A percentile compares a stretch with the other conserved stretches of the same genome.
Conservation (phyloP, 2,329 filamentous ascomycete genomes). For the Phialophora macrospora region DNA sequence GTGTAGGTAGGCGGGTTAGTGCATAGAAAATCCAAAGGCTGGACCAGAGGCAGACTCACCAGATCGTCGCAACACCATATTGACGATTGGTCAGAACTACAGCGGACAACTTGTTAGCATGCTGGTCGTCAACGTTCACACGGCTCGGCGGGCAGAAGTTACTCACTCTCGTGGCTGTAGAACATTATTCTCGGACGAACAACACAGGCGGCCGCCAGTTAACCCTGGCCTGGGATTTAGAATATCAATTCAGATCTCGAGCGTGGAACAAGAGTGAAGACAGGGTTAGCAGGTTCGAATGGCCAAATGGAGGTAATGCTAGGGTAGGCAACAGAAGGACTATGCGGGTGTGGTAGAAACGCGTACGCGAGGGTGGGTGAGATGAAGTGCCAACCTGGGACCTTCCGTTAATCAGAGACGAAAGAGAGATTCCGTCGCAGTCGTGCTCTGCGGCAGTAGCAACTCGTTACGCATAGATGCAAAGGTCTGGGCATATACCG, state of each 20-base stretch:
- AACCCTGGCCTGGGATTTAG: background rate
- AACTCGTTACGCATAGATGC: background rate
- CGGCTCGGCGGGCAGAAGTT: background rate
- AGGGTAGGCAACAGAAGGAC: background rate
- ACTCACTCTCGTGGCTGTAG: conserved; percentile 90
- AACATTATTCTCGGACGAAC: conserved; percentile 67
- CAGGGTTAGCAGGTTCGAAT: background rate
- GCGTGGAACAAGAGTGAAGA: background rate
- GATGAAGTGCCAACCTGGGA: background rate
- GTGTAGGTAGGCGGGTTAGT: background rate
- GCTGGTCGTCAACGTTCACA: background rate
- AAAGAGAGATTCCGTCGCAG: background rate
- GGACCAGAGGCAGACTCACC: conserved; percentile 58
- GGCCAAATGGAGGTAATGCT: background rate
- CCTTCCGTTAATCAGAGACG: background rate
- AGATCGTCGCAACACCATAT: conserved; percentile 93
- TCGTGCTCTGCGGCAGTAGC: background rate
- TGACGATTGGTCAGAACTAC: conserved; percentile 79
- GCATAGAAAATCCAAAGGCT: background rate
- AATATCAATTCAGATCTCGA: background rate
- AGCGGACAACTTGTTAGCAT: background rate
- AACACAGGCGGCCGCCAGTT: background rate
- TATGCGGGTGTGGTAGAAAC: background rate
- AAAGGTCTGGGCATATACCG: background rate
- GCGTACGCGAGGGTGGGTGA: background rate